A percentile compares a stretch with the other conserved stretches of the same genome.
Evolutionary conservation across 148 eudicot species (phyloP).

Genomic region (Heliosperma pusillum): DNA sequence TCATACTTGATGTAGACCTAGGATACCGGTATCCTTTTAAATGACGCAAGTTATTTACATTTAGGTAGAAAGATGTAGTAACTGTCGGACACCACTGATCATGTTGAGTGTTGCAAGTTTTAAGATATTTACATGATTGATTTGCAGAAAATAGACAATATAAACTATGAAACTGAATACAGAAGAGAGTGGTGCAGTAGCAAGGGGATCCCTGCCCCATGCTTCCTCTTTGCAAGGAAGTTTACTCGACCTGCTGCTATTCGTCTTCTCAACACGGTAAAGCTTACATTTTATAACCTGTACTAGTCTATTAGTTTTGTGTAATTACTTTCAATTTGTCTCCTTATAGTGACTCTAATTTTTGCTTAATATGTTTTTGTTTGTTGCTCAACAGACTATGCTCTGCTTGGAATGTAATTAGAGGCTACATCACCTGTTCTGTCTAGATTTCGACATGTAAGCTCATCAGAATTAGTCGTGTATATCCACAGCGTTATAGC

Average conservation of each 20-base stretch:
- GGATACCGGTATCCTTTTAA: neutral
- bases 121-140: neutral
- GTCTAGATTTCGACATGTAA: neutral
- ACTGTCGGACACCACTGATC: neutral
- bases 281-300: slow-evolving; percentile 4
- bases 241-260: slow-evolving; percentile 83
- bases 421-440: neutral
- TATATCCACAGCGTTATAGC: neutral
- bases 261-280: slow-evolving; percentile 66
- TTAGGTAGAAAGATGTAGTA: neutral
- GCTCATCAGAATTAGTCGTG: slow-evolving; percentile 10
- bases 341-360: neutral
- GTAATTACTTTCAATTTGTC: neutral
- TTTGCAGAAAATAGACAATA: slow-evolving; percentile 70
- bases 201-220: slow-evolving; percentile 72
- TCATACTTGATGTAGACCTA: neutral
- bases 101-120: neutral
- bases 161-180: slow-evolving; percentile 75
- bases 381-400: slow-evolving; percentile 10
- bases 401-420: slow-evolving; percentile 8
- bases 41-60: neutral
- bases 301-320: neutral
- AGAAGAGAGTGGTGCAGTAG: slow-evolving; percentile 94
- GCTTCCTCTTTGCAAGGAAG: slow-evolving; percentile 93
- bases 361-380: neutral